Base-by-base conservation (phyloP, 1,284 basidiomycete genomes). In the Cutaneotrichosporon dermatis region DNA sequence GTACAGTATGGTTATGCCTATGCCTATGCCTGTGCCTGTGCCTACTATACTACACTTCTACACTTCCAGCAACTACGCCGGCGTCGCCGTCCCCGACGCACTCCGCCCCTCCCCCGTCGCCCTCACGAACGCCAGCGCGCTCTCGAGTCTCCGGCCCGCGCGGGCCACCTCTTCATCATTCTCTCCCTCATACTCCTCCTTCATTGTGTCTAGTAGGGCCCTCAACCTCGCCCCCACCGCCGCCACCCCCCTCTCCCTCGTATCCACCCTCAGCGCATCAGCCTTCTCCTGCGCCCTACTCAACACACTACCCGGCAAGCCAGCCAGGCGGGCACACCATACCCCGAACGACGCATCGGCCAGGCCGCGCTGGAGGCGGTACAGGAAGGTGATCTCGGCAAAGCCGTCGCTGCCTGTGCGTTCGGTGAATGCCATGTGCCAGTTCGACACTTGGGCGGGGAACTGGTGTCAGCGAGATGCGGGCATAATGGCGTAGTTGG, bases 301-400 rank as follows among this genome's bases (percentile, higher is more conserved):
- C 6, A 94, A 80, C 3, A 95, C 79, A 63, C 63, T n/a, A n/a
- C 88, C 86, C 0, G 89, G 86, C 46, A 95, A 73, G 12, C 87
- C 86, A 0, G 92, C 92, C n/a, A 93, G 82, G 50, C 89, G 83
- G 9, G 87, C 91, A 73, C 91, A 93, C 80, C 93, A 92, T 4
- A 94, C 86, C 4, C 91, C 91, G 72, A 92, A 94, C 0, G 89
- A 92, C 59, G 88, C 87, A 78, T 82, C 81, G 0, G 91, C 87
- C 46, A 92, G 80, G 1, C 92, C 92, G 3, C 79, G 74, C 0
- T 83, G 82, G 9, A 96, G 80, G 43, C 80, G 82, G 75, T 94
- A 97, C 33, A 94, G 78, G 77, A 96, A 97, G 2, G 87, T 89
- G 44, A 96, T 88, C 54, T 88, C 86, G 34, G 86, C 81, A 25